phyloP scores from a whole-genome alignment of 2,329 filamentous ascomycete genomes.

The Penicillium italicum region DNA sequence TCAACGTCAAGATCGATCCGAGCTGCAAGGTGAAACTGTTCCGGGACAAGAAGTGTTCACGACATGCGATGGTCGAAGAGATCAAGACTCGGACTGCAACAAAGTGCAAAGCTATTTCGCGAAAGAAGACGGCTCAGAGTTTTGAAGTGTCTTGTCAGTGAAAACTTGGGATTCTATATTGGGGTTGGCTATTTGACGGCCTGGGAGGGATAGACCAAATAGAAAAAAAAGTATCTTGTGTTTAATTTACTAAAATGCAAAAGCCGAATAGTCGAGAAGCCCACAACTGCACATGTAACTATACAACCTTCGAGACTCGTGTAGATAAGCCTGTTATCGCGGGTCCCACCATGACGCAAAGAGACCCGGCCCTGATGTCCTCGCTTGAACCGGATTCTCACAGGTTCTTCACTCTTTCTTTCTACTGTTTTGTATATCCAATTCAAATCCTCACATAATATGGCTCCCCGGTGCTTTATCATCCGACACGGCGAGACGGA shows the following conservation, averaged over 20 bases:
- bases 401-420: not conserved
- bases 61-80: not conserved
- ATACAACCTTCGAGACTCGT: too few relatives aligned
- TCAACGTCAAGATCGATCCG: constrained; percentile 2
- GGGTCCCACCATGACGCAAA: constrained; percentile 7
- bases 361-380: not conserved
- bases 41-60: constrained; percentile 8
- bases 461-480: constrained; percentile 72
- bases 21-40: constrained; percentile 11
- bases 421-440: not conserved
- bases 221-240: not conserved
- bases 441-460: constrained; percentile 9
- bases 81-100: not conserved
- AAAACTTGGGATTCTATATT: not conserved
- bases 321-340: constrained; percentile 9
- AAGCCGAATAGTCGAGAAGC: not conserved
- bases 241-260: not conserved
- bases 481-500: constrained; percentile 91
- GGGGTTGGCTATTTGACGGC: too few relatives aligned
- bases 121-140: constrained; percentile 6
- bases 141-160: constrained; percentile 7
- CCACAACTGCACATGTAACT: not conserved
- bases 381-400: constrained; percentile 1
- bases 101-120: not conserved
- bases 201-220: not conserved